phyloP scores from a whole-genome alignment of 1,139 yeast genomes.

The Saccharomyces hybrid region DNA sequence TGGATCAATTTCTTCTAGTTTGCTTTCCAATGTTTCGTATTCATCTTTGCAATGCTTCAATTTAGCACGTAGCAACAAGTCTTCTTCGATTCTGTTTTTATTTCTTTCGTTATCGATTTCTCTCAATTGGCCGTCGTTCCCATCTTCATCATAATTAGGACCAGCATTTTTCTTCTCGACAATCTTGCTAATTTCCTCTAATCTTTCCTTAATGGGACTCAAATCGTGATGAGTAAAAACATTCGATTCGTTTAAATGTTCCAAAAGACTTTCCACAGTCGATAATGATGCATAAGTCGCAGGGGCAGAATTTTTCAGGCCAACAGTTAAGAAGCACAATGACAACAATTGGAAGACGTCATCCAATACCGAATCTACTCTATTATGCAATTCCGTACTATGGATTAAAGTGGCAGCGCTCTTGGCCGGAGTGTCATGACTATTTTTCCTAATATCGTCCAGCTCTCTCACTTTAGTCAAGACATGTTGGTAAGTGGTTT shows the following conservation, averaged over 20 bases:
- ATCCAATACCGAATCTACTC: conserved; percentile 68
- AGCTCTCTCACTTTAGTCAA: conserved; percentile 45
- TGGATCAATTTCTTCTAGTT: conserved; percentile 50
- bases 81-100: conserved; percentile 45
- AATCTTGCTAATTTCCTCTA: conserved; percentile 59
- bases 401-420: conserved; percentile 27
- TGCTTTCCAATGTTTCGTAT: conserved; percentile 44
- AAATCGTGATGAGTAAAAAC: conserved; percentile 81
- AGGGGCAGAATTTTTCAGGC: conserved; percentile 81
- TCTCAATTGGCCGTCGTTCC: conserved; percentile 20
- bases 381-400: conserved; percentile 28
- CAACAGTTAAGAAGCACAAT: conserved; percentile 82
- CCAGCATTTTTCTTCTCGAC: conserved; percentile 41
- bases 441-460: conserved; percentile 34
- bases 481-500: conserved; percentile 47
- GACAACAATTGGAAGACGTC: conserved; percentile 84
- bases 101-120: conserved; percentile 26
- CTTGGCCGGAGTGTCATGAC: conserved; percentile 12
- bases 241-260: conserved; percentile 71
- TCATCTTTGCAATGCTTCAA: conserved; percentile 50
- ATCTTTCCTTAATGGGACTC: conserved; percentile 61
- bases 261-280: conserved; percentile 73
- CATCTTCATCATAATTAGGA: conserved; percentile 21
- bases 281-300: conserved; percentile 86
- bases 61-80: conserved; percentile 49